Evolutionary conservation across 495 filamentous ascomycete genomes (phyloP), one percentile per base, ranked within the genome.

Genomic region (Pyrenopolyporus hunteri): DNA sequence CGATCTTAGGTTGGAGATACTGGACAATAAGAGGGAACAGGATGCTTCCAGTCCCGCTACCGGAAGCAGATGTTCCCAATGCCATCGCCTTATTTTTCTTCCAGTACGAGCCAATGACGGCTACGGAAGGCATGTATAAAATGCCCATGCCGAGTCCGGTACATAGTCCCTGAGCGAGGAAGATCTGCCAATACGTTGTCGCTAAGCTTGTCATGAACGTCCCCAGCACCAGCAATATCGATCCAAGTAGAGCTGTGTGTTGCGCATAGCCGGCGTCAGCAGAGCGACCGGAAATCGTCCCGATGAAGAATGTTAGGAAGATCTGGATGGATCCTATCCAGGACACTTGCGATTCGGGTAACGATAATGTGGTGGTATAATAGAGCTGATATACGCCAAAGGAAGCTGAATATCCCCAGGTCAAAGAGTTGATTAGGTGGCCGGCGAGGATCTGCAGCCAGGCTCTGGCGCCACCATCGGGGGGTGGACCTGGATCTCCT

Each of bases 111-210:
- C 83, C 78, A 9, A 90, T 75, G 10, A 94, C 72, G 3, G 87
- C 82, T 33, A 91, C 67, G 0, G 83, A 79, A 1, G 89, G 90
- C 58, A 84, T 84, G 67, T 90, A 94, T 50, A 89, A 76, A 6
- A 89, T 76, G 0, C 91, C 91, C 71, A 85, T 87, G 0, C 88
- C 90, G 28, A 94, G 64, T 0, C 92, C 91, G 45, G 83, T 82
- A 10, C 85, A 83, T n/a, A 95, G 52, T 1, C 90, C 91, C 68
- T 96, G 92, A 0, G 91, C 83, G 8, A 96, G 81, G 62, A 96
- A 84, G 2, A 96, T 71, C 60, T 95, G 92, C 84, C 86, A 94
- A 70, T 89, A 89, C 36, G 76, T 60, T 2, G 81, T 87, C 50
- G 52, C 47, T 6, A 64, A 66, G 16, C 76, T 81, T 8, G 86